A percentile compares a stretch with the other conserved stretches of the same genome.
Evolutionary conservation across 257 asterid species (phyloP).

Genomic region (Nicotiana noctiflora): DNA sequence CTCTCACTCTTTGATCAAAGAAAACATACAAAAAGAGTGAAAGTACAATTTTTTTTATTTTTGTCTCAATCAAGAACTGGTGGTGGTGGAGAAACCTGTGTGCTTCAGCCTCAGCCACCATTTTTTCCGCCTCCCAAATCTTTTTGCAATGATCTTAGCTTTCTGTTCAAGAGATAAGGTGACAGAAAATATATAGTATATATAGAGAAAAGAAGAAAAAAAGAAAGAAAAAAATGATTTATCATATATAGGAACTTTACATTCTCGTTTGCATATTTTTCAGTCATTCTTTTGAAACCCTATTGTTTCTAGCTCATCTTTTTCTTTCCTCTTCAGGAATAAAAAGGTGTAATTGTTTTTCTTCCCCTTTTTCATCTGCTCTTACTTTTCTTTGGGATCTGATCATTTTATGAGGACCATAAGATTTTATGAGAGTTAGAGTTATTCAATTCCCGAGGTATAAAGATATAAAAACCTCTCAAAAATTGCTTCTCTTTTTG

Average conservation of each 20-base stretch:
- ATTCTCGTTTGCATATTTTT: background rate
- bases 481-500: background rate
- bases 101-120: constrained; percentile 32
- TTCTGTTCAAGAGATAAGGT: constrained; percentile 30
- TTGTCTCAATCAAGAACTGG: constrained; percentile 55
- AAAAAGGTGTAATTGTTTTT: background rate
- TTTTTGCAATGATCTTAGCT: constrained; percentile 16
- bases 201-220: background rate
- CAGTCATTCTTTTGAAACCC: constrained; percentile 1
- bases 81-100: constrained; percentile 20
- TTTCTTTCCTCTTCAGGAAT: background rate
- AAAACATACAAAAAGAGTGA: background rate
- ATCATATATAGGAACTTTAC: background rate
- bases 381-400: constrained; percentile 39
- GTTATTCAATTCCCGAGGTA: constrained; percentile 53
- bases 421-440: constrained; percentile 3
- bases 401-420: constrained; percentile 29
- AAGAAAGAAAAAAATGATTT: background rate
- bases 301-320: constrained; percentile 8
- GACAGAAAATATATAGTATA: constrained; percentile 1
- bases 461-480: background rate
- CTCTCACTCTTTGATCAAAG: background rate
- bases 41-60: background rate
- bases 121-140: constrained; percentile 33
- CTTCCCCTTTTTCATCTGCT: background rate